Conservation (phyloP, 257 asterid species). For the Solanum piurae region DNA sequence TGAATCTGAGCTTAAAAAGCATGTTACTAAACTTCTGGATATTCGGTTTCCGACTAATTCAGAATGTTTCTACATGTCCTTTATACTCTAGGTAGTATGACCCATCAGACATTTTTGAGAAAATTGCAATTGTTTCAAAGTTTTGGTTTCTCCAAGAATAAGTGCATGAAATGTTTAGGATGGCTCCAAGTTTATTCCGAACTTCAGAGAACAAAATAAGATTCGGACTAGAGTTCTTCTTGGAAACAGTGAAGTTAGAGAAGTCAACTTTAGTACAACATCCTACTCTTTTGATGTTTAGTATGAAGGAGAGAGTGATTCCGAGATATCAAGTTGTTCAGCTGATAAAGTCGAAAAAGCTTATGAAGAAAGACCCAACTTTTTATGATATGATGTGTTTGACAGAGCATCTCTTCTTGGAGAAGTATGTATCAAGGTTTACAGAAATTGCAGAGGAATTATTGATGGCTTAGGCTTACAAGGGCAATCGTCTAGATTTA, state of each 20-base stretch:
- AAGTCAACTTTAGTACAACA: neutral
- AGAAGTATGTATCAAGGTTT: constrained; percentile 5
- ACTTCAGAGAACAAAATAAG: constrained; percentile 12
- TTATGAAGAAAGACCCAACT: constrained; percentile 5
- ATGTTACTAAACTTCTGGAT: too few relatives aligned
- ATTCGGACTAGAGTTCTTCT: constrained; percentile 7
- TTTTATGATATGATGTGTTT: neutral
- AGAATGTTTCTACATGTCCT: constrained; percentile 13
- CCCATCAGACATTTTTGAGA: neutral
- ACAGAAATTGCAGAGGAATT: constrained; percentile 6
- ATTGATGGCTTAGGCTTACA: neutral
- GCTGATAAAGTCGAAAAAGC: constrained; percentile 1
- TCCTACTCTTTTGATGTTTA: constrained; percentile 1
- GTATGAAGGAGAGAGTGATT: neutral
- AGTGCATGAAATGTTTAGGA: constrained; percentile 14
- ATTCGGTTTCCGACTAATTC: too few relatives aligned
- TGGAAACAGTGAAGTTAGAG: constrained; percentile 2
- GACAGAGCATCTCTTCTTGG: constrained; percentile 4
- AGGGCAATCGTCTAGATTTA: neutral
- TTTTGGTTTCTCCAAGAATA: constrained; percentile 1
- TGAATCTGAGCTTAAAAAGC: too few relatives aligned
- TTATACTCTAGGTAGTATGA: neutral
- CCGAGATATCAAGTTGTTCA: constrained; percentile 7
- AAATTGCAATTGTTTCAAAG: constrained; percentile 9
- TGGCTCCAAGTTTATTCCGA: neutral